These are phyloP conservation scores for Ormosia semicastrata DNA, from an alignment of 306 rosid genomes.

Conservation along the genomic window DNA sequence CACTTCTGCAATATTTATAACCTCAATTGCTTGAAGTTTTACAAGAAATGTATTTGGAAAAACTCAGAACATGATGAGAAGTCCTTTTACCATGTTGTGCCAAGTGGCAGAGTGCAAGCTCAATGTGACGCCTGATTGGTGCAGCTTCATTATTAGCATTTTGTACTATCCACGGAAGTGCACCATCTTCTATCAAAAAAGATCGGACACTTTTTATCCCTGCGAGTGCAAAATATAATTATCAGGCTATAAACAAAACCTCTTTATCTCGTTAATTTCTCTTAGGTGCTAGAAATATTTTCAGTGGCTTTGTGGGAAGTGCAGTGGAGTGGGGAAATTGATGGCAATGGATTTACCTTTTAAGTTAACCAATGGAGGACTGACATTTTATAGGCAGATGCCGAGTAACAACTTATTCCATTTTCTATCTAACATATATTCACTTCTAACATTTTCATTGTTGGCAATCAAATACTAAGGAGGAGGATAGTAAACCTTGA, in stretches of 20 bases:
- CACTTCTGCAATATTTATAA: constrained; percentile 59
- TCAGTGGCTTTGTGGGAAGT: not conserved
- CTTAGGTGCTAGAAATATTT: not conserved
- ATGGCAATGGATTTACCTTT: not conserved
- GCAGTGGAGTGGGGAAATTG: not conserved
- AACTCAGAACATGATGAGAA: constrained; percentile 9
- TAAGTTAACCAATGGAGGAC: not conserved
- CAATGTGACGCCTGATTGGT: constrained; percentile 98
- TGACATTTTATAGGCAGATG: not conserved
- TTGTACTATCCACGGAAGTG: constrained; percentile 97
- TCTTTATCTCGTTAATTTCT: not conserved
- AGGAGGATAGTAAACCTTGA: constrained; percentile 60
- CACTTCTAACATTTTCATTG: not conserved
- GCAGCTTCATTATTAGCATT: constrained; percentile 86
- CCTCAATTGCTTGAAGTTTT: not conserved
- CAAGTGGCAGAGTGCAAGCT: constrained; percentile 96
- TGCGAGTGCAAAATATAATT: constrained; percentile 30
- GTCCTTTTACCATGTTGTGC: constrained; percentile 83
- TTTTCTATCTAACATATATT: not conserved
- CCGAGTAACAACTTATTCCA: not conserved
- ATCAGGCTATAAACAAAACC: constrained; percentile 12
- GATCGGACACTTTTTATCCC: constrained; percentile 76
- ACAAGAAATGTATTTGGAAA: not conserved
- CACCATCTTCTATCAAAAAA: constrained; percentile 89
- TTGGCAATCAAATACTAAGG: not conserved